Percentiles rank a stretch among this genome's conserved stretches.
phyloP scores from a whole-genome alignment of 1,284 basidiomycete genomes.

The Apiotrichum siamense region DNA sequence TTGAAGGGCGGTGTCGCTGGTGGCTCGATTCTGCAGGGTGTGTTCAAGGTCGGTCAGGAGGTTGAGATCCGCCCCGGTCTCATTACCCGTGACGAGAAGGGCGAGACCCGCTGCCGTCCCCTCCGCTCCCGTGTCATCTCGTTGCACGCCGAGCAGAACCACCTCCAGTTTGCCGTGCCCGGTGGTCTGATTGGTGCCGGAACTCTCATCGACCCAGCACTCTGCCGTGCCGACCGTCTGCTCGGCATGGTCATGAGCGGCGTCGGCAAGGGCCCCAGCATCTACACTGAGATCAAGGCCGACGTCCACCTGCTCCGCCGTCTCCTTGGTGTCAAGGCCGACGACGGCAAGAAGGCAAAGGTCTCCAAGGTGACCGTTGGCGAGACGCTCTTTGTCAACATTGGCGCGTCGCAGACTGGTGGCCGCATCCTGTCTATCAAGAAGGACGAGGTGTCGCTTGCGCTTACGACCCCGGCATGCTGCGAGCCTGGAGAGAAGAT shows the following conservation, averaged over 20 bases:
- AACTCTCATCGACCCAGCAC: slow-evolving; percentile 90
- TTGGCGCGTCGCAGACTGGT: slow-evolving; percentile 88
- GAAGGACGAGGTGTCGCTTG: slow-evolving; percentile 86
- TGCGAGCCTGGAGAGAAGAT: slow-evolving; percentile 95
- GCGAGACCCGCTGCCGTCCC: slow-evolving; percentile 84
- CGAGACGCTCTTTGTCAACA: slow-evolving; percentile 90
- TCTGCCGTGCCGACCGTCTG: slow-evolving; percentile 93
- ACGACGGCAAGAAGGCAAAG: slow-evolving; percentile 96
- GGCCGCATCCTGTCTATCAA: slow-evolving; percentile 86
- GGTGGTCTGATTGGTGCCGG: slow-evolving; percentile 98
- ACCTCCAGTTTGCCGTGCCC: slow-evolving; percentile 90
- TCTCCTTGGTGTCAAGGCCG: slow-evolving; percentile 93
- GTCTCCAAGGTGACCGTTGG: slow-evolving; percentile 87
- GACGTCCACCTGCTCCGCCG: slow-evolving; percentile 82
- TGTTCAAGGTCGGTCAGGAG: slow-evolving; percentile 78
- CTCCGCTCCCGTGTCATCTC: slow-evolving; percentile 89
- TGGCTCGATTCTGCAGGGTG: slow-evolving; percentile 89
- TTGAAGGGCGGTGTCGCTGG: slow-evolving; percentile 97
- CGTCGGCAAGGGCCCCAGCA: slow-evolving; percentile 85
- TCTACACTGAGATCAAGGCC: slow-evolving; percentile 67
- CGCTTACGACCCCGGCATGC: slow-evolving; percentile 84
- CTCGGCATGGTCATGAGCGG: slow-evolving; percentile 94
- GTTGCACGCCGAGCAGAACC: slow-evolving; percentile 89
- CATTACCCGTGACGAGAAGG: slow-evolving; percentile 89
- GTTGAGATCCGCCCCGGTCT: slow-evolving; percentile 97